phyloP scores from a whole-genome alignment of 163 green algal genomes.

The Scenedesmus sp. region DNA sequence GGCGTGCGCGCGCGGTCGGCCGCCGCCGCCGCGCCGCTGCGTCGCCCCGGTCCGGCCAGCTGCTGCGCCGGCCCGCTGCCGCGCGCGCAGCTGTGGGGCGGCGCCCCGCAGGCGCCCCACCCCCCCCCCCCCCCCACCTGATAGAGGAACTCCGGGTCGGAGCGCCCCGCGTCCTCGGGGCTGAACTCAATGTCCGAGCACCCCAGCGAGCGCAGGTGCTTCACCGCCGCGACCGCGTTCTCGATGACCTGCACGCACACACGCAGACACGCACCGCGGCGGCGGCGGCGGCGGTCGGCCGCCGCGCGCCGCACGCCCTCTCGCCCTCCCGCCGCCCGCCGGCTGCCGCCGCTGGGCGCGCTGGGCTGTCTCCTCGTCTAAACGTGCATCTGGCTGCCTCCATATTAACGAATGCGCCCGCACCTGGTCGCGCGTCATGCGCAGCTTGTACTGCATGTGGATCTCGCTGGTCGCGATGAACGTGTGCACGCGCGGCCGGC shows the following conservation, averaged over 20 bases:
- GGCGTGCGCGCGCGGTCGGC: too few relatives aligned
- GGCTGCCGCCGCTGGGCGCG: not conserved
- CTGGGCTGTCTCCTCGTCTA: not conserved
- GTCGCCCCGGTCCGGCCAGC: too few relatives aligned
- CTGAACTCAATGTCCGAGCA: constrained; percentile 99
- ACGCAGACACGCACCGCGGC: too few relatives aligned
- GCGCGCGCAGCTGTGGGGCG: too few relatives aligned
- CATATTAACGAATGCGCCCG: constrained; percentile 30
- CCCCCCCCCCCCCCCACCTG: constrained; percentile 53
- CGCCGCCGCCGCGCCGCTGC: too few relatives aligned
- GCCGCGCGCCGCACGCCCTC: not conserved
- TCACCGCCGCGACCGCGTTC: constrained; percentile 88
- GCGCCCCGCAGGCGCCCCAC: too few relatives aligned
- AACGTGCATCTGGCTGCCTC: not conserved
- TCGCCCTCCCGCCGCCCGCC: not conserved
- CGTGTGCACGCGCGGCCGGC: constrained; percentile 92
- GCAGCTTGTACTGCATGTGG: constrained; percentile 98
- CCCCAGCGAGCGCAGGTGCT: constrained; percentile 84
- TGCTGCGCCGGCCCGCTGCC: too few relatives aligned
- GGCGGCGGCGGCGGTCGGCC: too few relatives aligned
- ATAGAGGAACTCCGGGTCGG: constrained; percentile 94
- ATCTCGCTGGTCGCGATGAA: constrained; percentile 97
- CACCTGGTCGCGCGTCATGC: constrained; percentile 87
- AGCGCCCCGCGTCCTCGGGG: constrained; percentile 94
- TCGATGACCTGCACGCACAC: constrained; percentile 81